Conservation (phyloP, 2,329 filamentous ascomycete genomes). For the Calonectria naviculata region DNA sequence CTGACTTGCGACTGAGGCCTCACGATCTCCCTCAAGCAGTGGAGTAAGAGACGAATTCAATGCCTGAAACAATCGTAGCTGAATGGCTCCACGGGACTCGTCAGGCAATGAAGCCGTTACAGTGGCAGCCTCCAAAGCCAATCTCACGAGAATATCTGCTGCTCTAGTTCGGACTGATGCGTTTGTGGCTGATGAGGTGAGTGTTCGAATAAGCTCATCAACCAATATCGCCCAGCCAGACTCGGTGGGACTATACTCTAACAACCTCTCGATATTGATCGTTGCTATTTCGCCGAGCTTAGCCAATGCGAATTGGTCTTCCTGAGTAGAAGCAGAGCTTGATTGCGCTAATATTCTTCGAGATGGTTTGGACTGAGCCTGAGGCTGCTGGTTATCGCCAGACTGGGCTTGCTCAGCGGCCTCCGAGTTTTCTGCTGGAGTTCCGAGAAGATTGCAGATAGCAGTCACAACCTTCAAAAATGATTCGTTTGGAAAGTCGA, state of each 20-base stretch:
- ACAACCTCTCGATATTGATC: conserved; percentile 80
- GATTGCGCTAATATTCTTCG: conserved; percentile 58
- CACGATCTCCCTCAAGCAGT: conserved; percentile 65
- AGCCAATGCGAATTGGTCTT: conserved; percentile 75
- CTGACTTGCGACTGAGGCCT: conserved; percentile 67
- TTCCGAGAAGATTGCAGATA: conserved; percentile 73
- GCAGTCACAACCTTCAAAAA: conserved; percentile 83
- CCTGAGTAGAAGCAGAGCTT: conserved; percentile 64
- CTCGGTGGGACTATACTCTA: conserved; percentile 71
- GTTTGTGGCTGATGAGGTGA: conserved; percentile 59
- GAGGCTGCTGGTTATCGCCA: conserved; percentile 43
- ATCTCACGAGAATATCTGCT: conserved; percentile 71
- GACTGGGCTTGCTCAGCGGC: conserved; percentile 25
- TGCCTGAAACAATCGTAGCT: conserved; percentile 77
- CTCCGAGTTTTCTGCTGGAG: conserved; percentile 36
- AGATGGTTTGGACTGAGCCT: conserved; percentile 52
- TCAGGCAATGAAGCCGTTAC: conserved; percentile 64
- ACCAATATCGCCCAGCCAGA: conserved; percentile 82
- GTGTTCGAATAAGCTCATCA: conserved; percentile 61
- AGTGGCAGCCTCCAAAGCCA: conserved; percentile 68
- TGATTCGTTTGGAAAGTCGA: conserved; percentile 86
- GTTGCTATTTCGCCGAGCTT: conserved; percentile 79
- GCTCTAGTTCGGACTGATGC: conserved; percentile 68
- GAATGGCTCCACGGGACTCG: conserved; percentile 68
- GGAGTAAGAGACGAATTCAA: conserved; percentile 68